Evolutionary conservation across 306 rosid genomes (phyloP), one percentile per base, ranked within the genome.

Genomic region (Dryas drummondii): DNA sequence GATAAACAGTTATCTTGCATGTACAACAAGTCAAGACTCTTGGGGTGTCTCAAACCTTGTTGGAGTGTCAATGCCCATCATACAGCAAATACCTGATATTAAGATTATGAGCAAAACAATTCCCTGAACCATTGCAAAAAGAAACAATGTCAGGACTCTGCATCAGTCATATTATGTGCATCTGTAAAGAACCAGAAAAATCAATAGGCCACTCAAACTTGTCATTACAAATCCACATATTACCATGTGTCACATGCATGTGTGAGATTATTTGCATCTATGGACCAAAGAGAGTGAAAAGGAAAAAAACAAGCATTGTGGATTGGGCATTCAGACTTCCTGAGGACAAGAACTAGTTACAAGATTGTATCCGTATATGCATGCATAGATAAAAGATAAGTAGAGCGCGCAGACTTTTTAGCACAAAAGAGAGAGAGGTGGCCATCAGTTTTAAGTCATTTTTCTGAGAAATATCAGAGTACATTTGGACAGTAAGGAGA

Each of bases 61-160:
- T 66, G 99, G 99, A 44, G 97, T 88, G 83, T 92, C 99, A 45
- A 94, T 94, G 72, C 96, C 97, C 99, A 94, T 92, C 99, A 92
- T 94, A 79, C 97, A 94, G 88, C 99, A 90, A 76, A 92, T 93
- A 66, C 99, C 99, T 10, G 96, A 88, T 81, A 94, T 79, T 81
- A 94, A 80, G 82, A 92, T 94, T 81, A 94, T 85, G 51, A 92
- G 90, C 83, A 94, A 82, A 68, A 91, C 97, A 78, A 94, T 70
- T 58, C 84, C 97, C 99, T 94, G 92, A 66, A 84, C 55, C 68
- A 81, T 59, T 71, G 64, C 78, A 73, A 53, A 48, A 79, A 73
- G 73, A 40, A 19, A 76, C n/a, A 72, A 60, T 58, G 70, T 83
- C 75, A 86, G 85, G 61, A 81, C 48, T 66, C 61, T 66, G 79